phyloP scores from a whole-genome alignment of 2,329 filamentous ascomycete genomes.

The Fusarium sublunatum region DNA sequence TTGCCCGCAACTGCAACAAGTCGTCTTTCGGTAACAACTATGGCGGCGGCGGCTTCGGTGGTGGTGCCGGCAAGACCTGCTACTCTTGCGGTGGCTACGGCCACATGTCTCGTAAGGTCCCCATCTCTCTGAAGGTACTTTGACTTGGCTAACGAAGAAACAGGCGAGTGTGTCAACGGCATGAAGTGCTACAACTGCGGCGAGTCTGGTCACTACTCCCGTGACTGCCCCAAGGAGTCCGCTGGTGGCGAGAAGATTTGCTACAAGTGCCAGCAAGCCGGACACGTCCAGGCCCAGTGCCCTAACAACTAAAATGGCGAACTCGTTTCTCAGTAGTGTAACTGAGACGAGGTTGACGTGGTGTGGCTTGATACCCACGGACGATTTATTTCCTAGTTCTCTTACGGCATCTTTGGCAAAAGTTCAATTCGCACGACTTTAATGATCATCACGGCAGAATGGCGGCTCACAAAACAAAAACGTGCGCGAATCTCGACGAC shows the following conservation, averaged over 20 bases:
- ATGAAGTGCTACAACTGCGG: conserved; percentile 99
- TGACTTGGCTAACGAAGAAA: conserved; percentile 34
- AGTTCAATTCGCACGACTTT: conserved; percentile 49
- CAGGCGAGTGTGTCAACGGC: conserved; percentile 93
- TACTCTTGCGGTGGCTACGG: conserved; percentile 98
- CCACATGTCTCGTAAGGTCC: conserved; percentile 84
- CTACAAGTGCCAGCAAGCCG: conserved; percentile 90
- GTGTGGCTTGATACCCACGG: conserved; percentile 59
- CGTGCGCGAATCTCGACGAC: conserved; percentile 46
- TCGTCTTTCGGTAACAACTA: conserved; percentile 64
- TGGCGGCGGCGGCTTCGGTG: conserved; percentile 60
- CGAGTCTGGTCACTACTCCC: conserved; percentile 93
- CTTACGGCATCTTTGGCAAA: conserved; percentile 47
- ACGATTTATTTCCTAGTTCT: conserved; percentile 47
- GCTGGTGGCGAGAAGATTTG: conserved; percentile 91
- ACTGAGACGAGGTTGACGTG: conserved; percentile 53
- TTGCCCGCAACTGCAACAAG: conserved; percentile 89
- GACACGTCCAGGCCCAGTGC: conserved; percentile 95
- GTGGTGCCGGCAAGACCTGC: conserved; percentile 82
- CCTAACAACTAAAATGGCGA: conserved; percentile 73
- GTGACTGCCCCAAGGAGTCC: conserved; percentile 95
- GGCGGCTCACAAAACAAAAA: conserved; percentile 43
- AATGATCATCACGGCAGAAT: conserved; percentile 48
- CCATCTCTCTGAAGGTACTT: not conserved
- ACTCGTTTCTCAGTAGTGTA: conserved; percentile 38